Evolutionary conservation across 768 basidiomycete species (phyloP), one percentile per base, ranked within the genome.

Genomic region (Mrakia hoshinonis): DNA sequence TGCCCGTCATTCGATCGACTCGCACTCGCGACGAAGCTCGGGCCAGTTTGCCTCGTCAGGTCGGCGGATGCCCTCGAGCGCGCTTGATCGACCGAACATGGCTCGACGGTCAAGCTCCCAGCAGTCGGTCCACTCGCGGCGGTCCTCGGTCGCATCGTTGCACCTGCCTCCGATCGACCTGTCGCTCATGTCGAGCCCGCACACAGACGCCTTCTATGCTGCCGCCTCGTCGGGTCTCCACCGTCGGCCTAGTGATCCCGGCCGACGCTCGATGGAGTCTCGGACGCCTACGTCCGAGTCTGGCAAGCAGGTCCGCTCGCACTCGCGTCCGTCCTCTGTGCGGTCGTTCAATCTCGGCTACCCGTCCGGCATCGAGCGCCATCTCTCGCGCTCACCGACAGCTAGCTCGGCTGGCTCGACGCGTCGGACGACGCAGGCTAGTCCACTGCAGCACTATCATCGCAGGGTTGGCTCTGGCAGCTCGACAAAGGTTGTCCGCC

Each of bases 241-340:
- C 15, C 81, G 83, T 18, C 81, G 83, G 58, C 76, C 81, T 24
- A 83, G 83, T 66, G 83, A 83, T 18, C 84, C 86, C 5, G 84
- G 86, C 12, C 84, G 90, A 24, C 84, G 86, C 13, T 91, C 90
- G 3, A 84, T 88, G 69, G 89, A 89, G 1, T 87, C 83, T 74
- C 89, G 89, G 68, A 94, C 93, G 0, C 93, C 92, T 0, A 92
- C 89, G 65, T 92, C 91, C 36, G 93, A 96, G 74, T 61, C 58
- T 10, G 58, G 58, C 4, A 61, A 61, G n/a, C 58, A 61, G 20
- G 83, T 43, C 84, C 58, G 90, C 20, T 74, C 67, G 52, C 67
- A 74, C 2, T 94, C 91, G 0, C 82, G 91, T 31, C 91, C 92
- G 1, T 90, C 89, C 0, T 93, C 92, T 0, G 83, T 91, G n/a